A percentile compares a stretch with the other conserved stretches of the same genome.
Evolutionary conservation across 179 eudicot species (phyloP).

Genomic region (Drosera spatulata): DNA sequence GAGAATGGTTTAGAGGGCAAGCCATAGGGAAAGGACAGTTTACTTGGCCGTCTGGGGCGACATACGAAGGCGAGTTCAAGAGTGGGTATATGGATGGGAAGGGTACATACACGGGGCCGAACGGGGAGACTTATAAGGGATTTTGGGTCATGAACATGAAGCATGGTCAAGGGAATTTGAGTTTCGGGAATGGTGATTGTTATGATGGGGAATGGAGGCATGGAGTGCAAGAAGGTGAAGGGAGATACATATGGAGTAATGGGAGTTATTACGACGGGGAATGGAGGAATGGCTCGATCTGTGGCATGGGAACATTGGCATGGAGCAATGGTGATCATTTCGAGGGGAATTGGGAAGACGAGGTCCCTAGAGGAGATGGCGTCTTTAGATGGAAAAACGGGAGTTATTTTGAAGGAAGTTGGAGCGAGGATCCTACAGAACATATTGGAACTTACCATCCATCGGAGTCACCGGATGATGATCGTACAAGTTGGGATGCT

Average conservation of each 20-base stretch:
- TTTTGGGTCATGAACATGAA: slow-evolving; percentile 75
- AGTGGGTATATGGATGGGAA: slow-evolving; percentile 82
- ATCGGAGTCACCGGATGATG: slow-evolving; percentile 9
- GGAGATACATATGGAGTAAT: slow-evolving; percentile 64
- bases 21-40: slow-evolving; percentile 76
- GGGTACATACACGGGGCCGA: slow-evolving; percentile 49
- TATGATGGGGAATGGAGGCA: slow-evolving; percentile 79
- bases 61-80: slow-evolving; percentile 91
- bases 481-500: slow-evolving; percentile 51
- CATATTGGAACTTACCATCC: slow-evolving; percentile 47
- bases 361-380: slow-evolving; percentile 71
- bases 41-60: slow-evolving; percentile 90
- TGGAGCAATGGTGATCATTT: slow-evolving; percentile 72
- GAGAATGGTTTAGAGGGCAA: slow-evolving; percentile 77
- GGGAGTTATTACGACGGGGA: slow-evolving; percentile 63
- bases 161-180: slow-evolving; percentile 61
- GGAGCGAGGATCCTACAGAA: slow-evolving; percentile 52
- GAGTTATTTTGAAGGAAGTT: slow-evolving; percentile 52
- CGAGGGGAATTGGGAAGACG: slow-evolving; percentile 73
- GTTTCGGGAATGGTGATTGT: slow-evolving; percentile 52
- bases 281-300: slow-evolving; percentile 62
- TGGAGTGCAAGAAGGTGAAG: slow-evolving; percentile 73
- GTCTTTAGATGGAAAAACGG: slow-evolving; percentile 58
- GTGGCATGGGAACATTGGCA: slow-evolving; percentile 55
- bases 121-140: slow-evolving; percentile 57